phyloP scores from a whole-genome alignment of 2,329 filamentous ascomycete genomes.

The Penicillium sp. region DNA sequence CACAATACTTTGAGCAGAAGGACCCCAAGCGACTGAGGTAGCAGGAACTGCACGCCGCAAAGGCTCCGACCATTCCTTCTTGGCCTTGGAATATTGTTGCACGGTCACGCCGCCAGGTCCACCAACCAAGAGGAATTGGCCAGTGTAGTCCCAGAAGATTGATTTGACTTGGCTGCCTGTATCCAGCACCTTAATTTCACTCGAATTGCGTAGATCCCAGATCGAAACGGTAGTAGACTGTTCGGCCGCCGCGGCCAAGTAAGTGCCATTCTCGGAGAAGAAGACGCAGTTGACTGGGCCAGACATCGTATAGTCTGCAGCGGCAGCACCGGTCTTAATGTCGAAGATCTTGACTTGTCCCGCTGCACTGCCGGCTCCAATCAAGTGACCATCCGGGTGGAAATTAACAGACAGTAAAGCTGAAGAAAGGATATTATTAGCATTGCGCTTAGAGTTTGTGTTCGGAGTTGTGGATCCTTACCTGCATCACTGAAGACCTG shows the following conservation, averaged over 20 bases:
- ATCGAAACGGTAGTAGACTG: constrained; percentile 75
- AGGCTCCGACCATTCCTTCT: constrained; percentile 85
- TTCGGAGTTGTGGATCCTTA: constrained; percentile 46
- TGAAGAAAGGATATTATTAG: constrained; percentile 36
- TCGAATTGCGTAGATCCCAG: constrained; percentile 86
- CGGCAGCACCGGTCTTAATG: constrained; percentile 71
- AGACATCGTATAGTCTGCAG: constrained; percentile 64
- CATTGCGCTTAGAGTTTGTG: not conserved
- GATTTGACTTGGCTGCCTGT: constrained; percentile 72
- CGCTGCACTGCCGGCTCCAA: constrained; percentile 75
- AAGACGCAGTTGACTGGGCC: constrained; percentile 69
- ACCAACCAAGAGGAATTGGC: constrained; percentile 81
- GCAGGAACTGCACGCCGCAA: constrained; percentile 71
- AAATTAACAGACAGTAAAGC: constrained; percentile 76
- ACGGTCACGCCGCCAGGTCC: constrained; percentile 79
- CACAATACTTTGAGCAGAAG: constrained; percentile 68
- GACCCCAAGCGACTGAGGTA: constrained; percentile 72
- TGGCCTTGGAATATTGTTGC: constrained; percentile 81
- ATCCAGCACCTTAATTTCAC: constrained; percentile 78
- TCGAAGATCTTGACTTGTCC: constrained; percentile 88
- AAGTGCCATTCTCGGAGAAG: constrained; percentile 96
- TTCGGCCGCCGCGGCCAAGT: constrained; percentile 80
- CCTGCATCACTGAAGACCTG: constrained; percentile 76
- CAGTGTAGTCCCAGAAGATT: constrained; percentile 89
- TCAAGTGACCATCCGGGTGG: constrained; percentile 93